phyloP scores from a whole-genome alignment of 352 stramenopile genomes.

The Pythium phragmitis region DNA sequence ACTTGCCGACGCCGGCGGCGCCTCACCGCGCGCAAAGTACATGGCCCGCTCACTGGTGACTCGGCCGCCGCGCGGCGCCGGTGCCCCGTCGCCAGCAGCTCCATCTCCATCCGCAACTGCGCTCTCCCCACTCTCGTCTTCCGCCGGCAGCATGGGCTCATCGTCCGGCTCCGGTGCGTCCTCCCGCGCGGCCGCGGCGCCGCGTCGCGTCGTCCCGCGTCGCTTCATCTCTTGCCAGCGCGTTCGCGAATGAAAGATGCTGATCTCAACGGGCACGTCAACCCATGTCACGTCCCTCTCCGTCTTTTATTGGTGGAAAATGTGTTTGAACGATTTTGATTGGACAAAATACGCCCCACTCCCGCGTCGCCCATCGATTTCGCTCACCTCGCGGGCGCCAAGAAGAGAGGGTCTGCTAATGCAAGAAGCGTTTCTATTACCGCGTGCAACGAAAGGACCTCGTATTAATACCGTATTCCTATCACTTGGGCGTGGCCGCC shows the following conservation, averaged over 20 bases:
- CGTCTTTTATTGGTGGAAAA: constrained; percentile 18
- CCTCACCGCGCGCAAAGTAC: constrained; percentile 36
- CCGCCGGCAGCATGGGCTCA: constrained; percentile 1
- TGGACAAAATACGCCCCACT: constrained; percentile 15
- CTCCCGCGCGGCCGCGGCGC: neutral
- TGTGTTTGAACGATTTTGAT: neutral
- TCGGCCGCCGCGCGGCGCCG: constrained; percentile 22
- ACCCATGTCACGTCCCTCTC: neutral
- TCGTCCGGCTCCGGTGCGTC: constrained; percentile 6
- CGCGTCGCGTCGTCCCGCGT: constrained; percentile 3
- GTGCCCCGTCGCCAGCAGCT: neutral
- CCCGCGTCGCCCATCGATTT: constrained; percentile 22
- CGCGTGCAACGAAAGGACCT: neutral
- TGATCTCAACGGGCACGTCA: neutral
- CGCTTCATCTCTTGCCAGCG: constrained; percentile 15
- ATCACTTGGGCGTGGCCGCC: constrained; percentile 34
- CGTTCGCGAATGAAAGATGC: neutral
- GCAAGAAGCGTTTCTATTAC: neutral
- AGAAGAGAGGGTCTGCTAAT: neutral
- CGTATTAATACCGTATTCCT: neutral
- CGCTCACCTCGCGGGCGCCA: constrained; percentile 1
- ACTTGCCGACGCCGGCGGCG: constrained; percentile 17
- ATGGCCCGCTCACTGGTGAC: constrained; percentile 29
- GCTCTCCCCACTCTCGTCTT: neutral
- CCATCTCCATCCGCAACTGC: neutral